Evolutionary conservation across 805 yeast species (phyloP).

Genomic region (Brettanomyces custersianus): DNA sequence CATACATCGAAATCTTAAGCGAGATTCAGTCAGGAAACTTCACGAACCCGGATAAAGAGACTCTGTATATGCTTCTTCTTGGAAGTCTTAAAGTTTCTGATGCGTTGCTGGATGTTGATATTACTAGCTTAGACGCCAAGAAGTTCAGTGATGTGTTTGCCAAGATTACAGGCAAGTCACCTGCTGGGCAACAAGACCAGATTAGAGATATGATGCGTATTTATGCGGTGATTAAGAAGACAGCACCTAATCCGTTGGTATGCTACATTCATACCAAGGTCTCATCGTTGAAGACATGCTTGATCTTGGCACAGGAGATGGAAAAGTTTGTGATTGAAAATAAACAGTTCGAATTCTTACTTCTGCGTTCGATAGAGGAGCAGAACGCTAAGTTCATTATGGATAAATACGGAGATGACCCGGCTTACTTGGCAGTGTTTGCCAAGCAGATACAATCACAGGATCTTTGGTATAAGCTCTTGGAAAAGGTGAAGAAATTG

Average conservation of each 20-base stretch:
- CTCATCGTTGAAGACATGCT: slow-evolving; percentile 8
- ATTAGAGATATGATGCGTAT: slow-evolving; percentile 5
- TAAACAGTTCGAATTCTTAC: slow-evolving; percentile 13
- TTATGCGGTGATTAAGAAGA: slow-evolving; percentile 3
- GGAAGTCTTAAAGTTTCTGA: slow-evolving; percentile 7
- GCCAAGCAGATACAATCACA: slow-evolving; percentile 5
- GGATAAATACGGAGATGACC: slow-evolving; percentile 4
- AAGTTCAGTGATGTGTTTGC: not conserved
- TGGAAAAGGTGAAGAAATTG: slow-evolving; percentile 5
- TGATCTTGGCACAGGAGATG: slow-evolving; percentile 11
- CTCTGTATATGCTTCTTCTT: slow-evolving; percentile 12
- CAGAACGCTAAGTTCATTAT: slow-evolving; percentile 10
- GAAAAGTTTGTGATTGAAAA: slow-evolving; percentile 10
- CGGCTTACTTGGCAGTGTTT: slow-evolving; percentile 10
- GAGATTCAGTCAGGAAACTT: slow-evolving; percentile 14
- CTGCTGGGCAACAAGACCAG: not conserved
- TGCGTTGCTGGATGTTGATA: slow-evolving; percentile 1
- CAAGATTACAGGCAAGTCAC: not conserved
- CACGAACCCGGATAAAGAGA: slow-evolving; percentile 11
- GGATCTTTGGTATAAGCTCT: slow-evolving; percentile 16
- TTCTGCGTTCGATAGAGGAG: slow-evolving; percentile 17
- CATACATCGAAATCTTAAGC: slow-evolving; percentile 14
- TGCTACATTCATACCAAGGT: slow-evolving; percentile 6
- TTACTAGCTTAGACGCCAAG: not conserved
- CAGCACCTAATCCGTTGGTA: slow-evolving; percentile 7